These are phyloP conservation scores for Chrysanthemum lavandulifolium DNA, from an alignment of 129 eudicot genomes.

Conservation along the genomic window DNA sequence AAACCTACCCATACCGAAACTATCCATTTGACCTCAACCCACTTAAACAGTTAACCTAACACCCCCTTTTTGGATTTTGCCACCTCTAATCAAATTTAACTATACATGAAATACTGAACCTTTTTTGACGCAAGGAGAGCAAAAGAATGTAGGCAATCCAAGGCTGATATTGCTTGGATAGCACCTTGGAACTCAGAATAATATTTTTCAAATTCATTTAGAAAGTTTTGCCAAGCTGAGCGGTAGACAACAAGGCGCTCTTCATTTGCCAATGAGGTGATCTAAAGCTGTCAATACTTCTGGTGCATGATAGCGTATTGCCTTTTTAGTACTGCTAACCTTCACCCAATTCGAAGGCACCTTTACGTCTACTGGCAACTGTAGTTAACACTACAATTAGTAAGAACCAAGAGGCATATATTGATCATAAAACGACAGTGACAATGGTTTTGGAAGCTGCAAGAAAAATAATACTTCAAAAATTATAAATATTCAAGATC, in stretches of 20 bases:
- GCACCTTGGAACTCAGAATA: conserved; percentile 88
- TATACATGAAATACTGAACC: conserved; percentile 36
- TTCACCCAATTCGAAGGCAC: conserved; percentile 94
- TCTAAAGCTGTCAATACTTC: conserved; percentile 80
- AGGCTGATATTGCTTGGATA: conserved; percentile 87
- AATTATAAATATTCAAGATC: neutral
- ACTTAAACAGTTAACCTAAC: no score
- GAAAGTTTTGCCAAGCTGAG: conserved; percentile 73
- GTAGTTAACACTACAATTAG: conserved; percentile 19
- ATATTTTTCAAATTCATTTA: conserved; percentile 49
- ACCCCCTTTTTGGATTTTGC: neutral
- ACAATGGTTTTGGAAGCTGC: neutral
- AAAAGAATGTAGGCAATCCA: conserved; percentile 86
- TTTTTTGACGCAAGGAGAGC: conserved; percentile 79
- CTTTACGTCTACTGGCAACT: conserved; percentile 67
- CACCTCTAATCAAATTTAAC: neutral
- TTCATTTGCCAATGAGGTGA: conserved; percentile 71
- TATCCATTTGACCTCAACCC: no score
- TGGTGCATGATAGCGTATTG: conserved; percentile 92
- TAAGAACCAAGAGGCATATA: conserved; percentile 14
- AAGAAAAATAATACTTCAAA: neutral
- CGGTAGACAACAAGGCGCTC: conserved; percentile 68
- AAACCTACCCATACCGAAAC: no score
- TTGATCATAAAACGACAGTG: conserved; percentile 11
- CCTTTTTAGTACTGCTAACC: conserved; percentile 91